Evolutionary conservation across 2,329 filamentous ascomycete genomes (phyloP).

Genomic region (Stagonosporopsis chrysanthemi): DNA sequence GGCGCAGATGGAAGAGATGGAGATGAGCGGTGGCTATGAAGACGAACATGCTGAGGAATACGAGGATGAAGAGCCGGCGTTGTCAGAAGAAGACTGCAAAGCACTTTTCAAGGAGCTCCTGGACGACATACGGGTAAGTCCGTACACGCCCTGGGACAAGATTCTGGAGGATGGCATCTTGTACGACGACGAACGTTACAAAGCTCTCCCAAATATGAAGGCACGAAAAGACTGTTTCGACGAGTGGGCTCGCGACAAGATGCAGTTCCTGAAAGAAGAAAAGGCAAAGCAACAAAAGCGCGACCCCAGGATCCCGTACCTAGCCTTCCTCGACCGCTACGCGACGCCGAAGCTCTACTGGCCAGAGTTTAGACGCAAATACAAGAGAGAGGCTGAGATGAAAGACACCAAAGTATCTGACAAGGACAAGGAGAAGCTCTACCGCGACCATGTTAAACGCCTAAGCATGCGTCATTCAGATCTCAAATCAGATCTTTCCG

Average conservation of each 20-base stretch:
- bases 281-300: conserved; percentile 79
- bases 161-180: conserved; percentile 82
- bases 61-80: conserved; percentile 73
- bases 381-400: conserved; percentile 81
- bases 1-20: conserved; percentile 83
- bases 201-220: conserved; percentile 80
- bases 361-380: conserved; percentile 95
- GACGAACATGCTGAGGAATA: conserved; percentile 67
- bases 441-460: conserved; percentile 74
- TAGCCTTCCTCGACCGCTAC: conserved; percentile 79
- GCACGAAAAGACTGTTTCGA: conserved; percentile 82
- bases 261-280: conserved; percentile 73
- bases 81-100: conserved; percentile 78
- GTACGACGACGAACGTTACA: conserved; percentile 86
- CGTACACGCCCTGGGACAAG: conserved; percentile 91
- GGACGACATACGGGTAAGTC: conserved; percentile 81
- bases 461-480: conserved; percentile 70
- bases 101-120: conserved; percentile 86
- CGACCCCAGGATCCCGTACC: conserved; percentile 83
- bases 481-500: conserved; percentile 73
- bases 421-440: conserved; percentile 80
- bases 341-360: conserved; percentile 94
- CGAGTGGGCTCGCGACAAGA: conserved; percentile 80
- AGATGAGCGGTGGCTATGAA: conserved; percentile 74
- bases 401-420: conserved; percentile 67